These are phyloP conservation scores for Adansonia madagascariensis DNA, from an alignment of 441 rosid species.

Conservation along the genomic window DNA sequence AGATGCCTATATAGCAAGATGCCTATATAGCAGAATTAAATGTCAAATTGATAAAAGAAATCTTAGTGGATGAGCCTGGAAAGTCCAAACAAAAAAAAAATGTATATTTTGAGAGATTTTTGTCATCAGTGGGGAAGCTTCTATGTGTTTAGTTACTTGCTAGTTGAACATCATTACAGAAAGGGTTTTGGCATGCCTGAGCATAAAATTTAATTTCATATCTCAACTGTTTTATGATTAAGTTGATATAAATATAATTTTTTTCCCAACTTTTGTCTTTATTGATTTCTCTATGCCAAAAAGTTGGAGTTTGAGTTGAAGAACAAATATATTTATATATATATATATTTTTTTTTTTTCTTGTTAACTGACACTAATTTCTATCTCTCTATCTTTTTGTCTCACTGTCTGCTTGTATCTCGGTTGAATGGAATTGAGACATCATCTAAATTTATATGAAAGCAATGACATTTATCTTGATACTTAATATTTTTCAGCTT, in stretches of 20 bases:
- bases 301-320: constrained; percentile 4
- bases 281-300: neutral
- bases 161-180: neutral
- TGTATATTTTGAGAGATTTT: neutral
- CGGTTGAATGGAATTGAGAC: neutral
- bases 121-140: neutral
- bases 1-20: constrained; percentile 17
- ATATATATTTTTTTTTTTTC: neutral
- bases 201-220: constrained; percentile 16
- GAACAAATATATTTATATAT: neutral
- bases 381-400: neutral
- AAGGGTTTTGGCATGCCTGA: neutral
- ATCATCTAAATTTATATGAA: constrained; percentile 1
- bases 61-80: neutral
- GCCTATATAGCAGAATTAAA: constrained; percentile 6
- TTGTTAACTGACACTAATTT: neutral
- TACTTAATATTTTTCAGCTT: constrained; percentile 48
- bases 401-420: neutral
- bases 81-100: neutral
- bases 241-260: neutral
- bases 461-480: neutral
- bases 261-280: neutral
- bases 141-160: constrained; percentile 1
- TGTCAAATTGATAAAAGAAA: neutral
- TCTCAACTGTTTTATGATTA: constrained; percentile 7